Conservation (phyloP, 2,329 filamentous ascomycete species). For the Pseudogymnoascus sp. region DNA sequence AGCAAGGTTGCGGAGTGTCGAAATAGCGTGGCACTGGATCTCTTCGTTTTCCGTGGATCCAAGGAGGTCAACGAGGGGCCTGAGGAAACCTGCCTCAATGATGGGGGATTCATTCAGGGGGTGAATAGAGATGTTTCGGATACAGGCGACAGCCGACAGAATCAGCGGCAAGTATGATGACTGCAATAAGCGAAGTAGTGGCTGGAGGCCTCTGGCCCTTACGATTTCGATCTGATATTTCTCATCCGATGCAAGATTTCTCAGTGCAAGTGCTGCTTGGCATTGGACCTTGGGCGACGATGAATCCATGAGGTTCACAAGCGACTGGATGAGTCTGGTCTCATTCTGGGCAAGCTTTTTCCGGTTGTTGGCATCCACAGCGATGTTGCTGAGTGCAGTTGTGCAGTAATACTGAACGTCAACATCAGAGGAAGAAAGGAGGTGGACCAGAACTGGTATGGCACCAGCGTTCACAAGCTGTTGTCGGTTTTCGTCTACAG, state of each 20-base stretch:
- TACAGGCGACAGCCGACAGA: conserved; percentile 92
- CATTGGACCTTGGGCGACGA: conserved; percentile 97
- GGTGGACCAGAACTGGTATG: conserved; percentile 93
- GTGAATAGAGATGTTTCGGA: conserved; percentile 98
- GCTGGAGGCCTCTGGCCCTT: conserved; percentile 72
- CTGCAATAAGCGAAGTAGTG: conserved; percentile 81
- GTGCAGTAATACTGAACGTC: conserved; percentile 99
- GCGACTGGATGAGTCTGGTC: conserved; percentile 80
- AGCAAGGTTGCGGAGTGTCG: conserved; percentile 87
- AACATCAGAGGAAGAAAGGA: conserved; percentile 85
- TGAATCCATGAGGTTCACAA: conserved; percentile 95
- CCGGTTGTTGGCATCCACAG: conserved; percentile 84
- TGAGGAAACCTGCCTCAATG: conserved; percentile 93
- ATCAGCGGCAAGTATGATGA: conserved; percentile 94
- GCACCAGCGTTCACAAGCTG: conserved; percentile 95
- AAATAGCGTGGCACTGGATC: conserved; percentile 98
- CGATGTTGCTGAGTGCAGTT: conserved; percentile 96
- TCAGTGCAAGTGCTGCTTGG: conserved; percentile 85
- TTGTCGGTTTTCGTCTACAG: conserved; percentile 85
- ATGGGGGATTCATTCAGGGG: conserved; percentile 97
- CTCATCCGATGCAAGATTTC: conserved; percentile 94
- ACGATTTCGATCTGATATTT: conserved; percentile 99
- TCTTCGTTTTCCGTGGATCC: conserved; percentile 97
- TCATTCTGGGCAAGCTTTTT: conserved; percentile 88
- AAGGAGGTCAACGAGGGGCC: conserved; percentile 84